Conservation (phyloP, 2,329 filamentous ascomycete species). For the Penicillium sclerotiorum region DNA sequence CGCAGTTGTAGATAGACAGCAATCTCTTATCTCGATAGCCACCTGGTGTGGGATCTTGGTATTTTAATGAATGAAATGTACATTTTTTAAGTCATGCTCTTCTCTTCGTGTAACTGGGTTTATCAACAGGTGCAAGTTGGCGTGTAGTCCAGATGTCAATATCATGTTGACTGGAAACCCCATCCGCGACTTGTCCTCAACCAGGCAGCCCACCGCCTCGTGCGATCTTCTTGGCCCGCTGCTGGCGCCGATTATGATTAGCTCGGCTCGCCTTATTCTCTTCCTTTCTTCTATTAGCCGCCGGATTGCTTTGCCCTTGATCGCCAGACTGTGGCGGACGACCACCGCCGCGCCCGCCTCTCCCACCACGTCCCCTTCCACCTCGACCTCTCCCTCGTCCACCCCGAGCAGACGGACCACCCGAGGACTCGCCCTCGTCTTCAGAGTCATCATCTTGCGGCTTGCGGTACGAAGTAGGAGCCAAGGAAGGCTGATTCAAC, state of each 20-base stretch:
- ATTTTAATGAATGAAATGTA: slow-evolving; percentile 16
- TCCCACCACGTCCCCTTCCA: slow-evolving; percentile 54
- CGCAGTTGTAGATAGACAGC: slow-evolving; percentile 9
- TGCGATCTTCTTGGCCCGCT: slow-evolving; percentile 64
- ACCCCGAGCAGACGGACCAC: slow-evolving; percentile 28
- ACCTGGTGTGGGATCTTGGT: background rate
- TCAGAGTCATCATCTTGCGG: slow-evolving; percentile 53
- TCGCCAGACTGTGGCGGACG: slow-evolving; percentile 49
- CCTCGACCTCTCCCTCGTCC: slow-evolving; percentile 49
- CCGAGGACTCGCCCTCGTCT: slow-evolving; percentile 48
- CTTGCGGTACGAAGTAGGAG: slow-evolving; percentile 65
- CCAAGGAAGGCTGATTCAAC: slow-evolving; percentile 63
- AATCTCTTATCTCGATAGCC: background rate
- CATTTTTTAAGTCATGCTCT: no score
- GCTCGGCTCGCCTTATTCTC: slow-evolving; percentile 78
- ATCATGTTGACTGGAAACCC: no score
- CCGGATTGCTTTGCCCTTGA: slow-evolving; percentile 69
- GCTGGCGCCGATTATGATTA: slow-evolving; percentile 83
- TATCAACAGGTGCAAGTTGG: no score
- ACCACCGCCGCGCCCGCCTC: slow-evolving; percentile 48
- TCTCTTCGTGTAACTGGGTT: no score
- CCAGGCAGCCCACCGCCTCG: slow-evolving; percentile 52
- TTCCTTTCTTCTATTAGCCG: slow-evolving; percentile 75
- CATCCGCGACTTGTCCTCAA: no score
- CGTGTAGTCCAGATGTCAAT: no score